phyloP scores from a whole-genome alignment of 805 yeast genomes.

The Candida taoyuanica region DNA sequence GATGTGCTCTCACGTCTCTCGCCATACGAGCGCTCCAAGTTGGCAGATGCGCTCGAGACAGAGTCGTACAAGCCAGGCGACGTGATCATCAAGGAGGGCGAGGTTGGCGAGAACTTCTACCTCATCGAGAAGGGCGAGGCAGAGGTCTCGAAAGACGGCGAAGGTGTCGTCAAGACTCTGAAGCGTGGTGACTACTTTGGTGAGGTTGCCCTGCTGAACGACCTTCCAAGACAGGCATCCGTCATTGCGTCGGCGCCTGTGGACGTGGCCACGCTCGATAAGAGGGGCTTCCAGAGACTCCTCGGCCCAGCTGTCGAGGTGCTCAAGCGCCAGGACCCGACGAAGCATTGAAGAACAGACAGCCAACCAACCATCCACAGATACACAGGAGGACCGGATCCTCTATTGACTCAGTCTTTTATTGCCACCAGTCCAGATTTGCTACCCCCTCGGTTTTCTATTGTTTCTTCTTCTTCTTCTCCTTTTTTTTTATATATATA shows the following conservation, averaged over 20 bases:
- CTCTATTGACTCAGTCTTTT: too few relatives aligned
- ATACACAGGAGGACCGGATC: not conserved
- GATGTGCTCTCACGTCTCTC: conserved; percentile 73
- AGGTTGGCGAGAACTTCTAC: conserved; percentile 70
- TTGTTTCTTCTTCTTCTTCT: too few relatives aligned
- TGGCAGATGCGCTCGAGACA: conserved; percentile 91
- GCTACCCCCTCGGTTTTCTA: too few relatives aligned
- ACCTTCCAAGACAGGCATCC: conserved; percentile 91
- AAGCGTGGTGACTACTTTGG: conserved; percentile 92
- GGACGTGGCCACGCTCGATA: conserved; percentile 88
- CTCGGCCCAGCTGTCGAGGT: conserved; percentile 93
- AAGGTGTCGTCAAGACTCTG: conserved; percentile 57
- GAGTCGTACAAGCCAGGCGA: conserved; percentile 67
- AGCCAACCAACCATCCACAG: not conserved
- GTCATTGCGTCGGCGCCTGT: conserved; percentile 71
- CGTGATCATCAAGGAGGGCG: conserved; percentile 81
- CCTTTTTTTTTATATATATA: too few relatives aligned
- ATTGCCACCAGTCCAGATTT: too few relatives aligned
- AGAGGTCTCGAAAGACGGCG: conserved; percentile 55
- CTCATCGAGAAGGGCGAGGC: conserved; percentile 80
- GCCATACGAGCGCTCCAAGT: conserved; percentile 77
- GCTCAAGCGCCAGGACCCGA: conserved; percentile 82
- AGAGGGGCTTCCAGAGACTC: conserved; percentile 88
- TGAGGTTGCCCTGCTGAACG: conserved; percentile 88
- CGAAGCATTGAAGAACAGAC: conserved; percentile 33